phyloP scores from a whole-genome alignment of 2,329 filamentous ascomycete species.

The Talaromyces rugulosus region DNA sequence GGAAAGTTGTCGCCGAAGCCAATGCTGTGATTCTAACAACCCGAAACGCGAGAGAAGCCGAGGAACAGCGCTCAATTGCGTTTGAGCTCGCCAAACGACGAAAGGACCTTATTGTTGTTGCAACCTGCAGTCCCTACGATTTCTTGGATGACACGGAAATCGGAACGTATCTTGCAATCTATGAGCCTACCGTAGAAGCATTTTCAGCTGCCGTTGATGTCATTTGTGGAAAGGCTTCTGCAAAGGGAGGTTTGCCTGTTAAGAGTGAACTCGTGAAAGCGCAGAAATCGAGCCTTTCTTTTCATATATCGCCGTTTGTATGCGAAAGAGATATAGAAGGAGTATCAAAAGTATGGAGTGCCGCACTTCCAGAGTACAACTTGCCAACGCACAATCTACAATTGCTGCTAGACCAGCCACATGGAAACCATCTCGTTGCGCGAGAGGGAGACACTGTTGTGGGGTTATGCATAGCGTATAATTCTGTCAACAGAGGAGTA shows the following conservation, averaged over 20 bases:
- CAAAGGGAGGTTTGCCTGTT: conserved; percentile 35
- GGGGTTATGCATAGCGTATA: conserved; percentile 38
- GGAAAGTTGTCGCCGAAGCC: conserved; percentile 27
- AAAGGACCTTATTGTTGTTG: conserved; percentile 34
- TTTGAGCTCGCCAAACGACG: conserved; percentile 26
- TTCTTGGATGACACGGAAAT: conserved; percentile 35
- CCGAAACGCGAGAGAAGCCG: conserved; percentile 35
- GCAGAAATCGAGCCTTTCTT: conserved; percentile 1
- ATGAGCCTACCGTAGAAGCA: conserved; percentile 42
- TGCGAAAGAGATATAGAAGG: conserved; percentile 16
- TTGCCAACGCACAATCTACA: conserved; percentile 25
- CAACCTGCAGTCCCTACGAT: conserved; percentile 43
- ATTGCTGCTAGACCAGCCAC: conserved; percentile 22
- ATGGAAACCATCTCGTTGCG: conserved; percentile 34
- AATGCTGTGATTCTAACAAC: conserved; percentile 38
- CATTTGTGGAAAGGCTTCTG: conserved; percentile 31
- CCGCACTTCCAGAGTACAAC: conserved; percentile 34
- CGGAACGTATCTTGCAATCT: conserved; percentile 41
- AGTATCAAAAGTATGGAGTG: conserved; percentile 30
- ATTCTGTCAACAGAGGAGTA: conserved; percentile 19
- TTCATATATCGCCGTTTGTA: not conserved
- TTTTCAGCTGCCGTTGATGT: conserved; percentile 36
- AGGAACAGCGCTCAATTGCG: conserved; percentile 34
- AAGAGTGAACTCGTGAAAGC: not conserved
- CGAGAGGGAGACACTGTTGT: conserved; percentile 21